Base-by-base conservation (phyloP, 2,329 filamentous ascomycete species). In the Blastomyces percursus region DNA sequence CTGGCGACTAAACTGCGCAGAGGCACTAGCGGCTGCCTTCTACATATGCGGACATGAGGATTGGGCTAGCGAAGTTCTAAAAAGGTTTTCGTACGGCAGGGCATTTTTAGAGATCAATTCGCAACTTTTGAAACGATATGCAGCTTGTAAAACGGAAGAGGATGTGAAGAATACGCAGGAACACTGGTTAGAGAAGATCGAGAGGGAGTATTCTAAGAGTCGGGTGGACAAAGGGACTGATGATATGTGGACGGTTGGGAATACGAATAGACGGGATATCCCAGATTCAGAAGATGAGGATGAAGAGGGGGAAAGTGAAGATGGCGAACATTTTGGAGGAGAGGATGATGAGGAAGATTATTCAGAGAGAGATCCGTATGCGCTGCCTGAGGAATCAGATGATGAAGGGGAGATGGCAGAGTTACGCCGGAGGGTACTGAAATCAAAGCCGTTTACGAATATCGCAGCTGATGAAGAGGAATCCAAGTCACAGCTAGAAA, bases 371-470 rank as follows among this genome's bases (percentile, higher is more conserved):
- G 89, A 94, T 68, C 86, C 86, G 0, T 92, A 87, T 69, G 87
- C 84, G 61, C 83, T 96, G 55, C 91, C 91, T 11, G 88, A 91
- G 62, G 87, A 90, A 68, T 85, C 84, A 40, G 90, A 89, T 62
- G 88, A 96, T 63, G 91, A 95, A 69, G 89, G 89, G 60, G 87
- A 91, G 71, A 97, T 97, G 92, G 92, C 90, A 44, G 92, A 96
- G 71, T 87, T 99, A 60, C 84, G 94, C 58, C 86, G 88, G 61
- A 90, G 90, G 69, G 91, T 97, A n/a, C 82, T 99, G 1, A 89
- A 88, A 7, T 96, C 93, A 7, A 96, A 93, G 72, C 85, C 91
- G 0, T 99, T 99, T 70, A 79, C 70, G 21, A 65, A 68, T 30
- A 77, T 81, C 11, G 64, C n/a, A 24, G 27, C 16, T 6, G 40